Evolutionary conservation across 169 alveolate species (phyloP).

Genomic region (Eimeria sp.): DNA sequence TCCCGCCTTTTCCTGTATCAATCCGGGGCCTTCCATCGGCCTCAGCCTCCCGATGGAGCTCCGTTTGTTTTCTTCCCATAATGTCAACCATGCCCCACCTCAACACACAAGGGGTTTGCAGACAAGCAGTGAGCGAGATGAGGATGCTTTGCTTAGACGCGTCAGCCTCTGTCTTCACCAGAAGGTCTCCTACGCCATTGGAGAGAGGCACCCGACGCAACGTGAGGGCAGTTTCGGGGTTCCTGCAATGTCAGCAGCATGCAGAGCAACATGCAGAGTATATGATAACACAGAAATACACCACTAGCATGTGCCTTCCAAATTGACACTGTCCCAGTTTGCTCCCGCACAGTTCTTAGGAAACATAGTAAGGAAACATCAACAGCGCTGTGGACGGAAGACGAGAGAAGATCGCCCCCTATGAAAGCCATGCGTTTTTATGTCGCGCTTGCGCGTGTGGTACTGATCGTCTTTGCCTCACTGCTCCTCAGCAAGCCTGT

Average conservation of each 20-base stretch:
- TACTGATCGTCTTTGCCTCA: not conserved
- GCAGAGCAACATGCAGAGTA: not conserved
- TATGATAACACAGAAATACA: not conserved
- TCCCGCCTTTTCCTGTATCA: slow-evolving; percentile 62
- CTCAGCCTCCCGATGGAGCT: slow-evolving; percentile 46
- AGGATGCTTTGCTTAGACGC: slow-evolving; percentile 37
- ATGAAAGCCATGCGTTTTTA: not conserved
- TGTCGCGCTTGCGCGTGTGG: not conserved
- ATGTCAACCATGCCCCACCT: slow-evolving; percentile 81
- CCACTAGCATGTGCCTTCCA: not conserved
- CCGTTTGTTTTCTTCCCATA: slow-evolving; percentile 80
- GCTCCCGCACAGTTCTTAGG: no score
- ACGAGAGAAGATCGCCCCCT: not conserved
- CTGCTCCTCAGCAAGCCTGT: slow-evolving; percentile 44
- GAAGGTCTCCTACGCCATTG: slow-evolving; percentile 47
- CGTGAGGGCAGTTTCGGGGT: not conserved
- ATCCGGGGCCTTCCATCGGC: slow-evolving; percentile 28
- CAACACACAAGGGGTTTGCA: slow-evolving; percentile 68
- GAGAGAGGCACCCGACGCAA: slow-evolving; percentile 73
- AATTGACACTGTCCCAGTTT: not conserved
- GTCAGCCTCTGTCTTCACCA: slow-evolving; percentile 61
- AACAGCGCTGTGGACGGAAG: not conserved
- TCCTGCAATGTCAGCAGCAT: slow-evolving; percentile 22
- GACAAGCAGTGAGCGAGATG: slow-evolving; percentile 66
- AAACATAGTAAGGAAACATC: not conserved